phyloP scores from a whole-genome alignment of 225 moss, liverwort and hornwort species.

The Rhytidiadelphus loreus region DNA sequence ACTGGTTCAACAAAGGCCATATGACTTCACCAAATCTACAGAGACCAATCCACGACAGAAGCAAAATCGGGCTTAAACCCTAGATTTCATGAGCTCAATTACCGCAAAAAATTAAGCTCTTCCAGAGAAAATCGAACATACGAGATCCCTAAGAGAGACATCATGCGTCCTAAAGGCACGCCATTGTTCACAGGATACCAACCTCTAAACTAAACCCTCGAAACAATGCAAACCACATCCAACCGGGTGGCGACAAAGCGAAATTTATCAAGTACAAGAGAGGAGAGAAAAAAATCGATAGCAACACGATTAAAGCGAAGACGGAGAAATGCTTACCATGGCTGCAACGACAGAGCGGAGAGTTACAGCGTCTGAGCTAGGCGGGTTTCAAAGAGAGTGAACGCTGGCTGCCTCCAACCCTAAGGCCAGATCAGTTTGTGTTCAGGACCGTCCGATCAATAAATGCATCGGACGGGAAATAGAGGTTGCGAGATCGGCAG shows the following conservation, averaged over 20 bases:
- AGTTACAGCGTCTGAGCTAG: neutral
- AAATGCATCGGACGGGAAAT: neutral
- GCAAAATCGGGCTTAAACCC: neutral
- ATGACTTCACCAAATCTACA: neutral
- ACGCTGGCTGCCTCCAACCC: neutral
- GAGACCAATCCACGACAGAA: neutral
- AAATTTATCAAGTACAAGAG: neutral
- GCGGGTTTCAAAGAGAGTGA: neutral
- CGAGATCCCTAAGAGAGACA: neutral
- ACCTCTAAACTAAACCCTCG: neutral
- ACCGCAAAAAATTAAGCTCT: neutral
- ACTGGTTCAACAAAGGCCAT: neutral
- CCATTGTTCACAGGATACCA: neutral
- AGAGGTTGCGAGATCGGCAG: neutral
- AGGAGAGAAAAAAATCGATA: neutral
- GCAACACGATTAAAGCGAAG: neutral
- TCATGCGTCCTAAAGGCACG: neutral
- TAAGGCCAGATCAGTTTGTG: neutral
- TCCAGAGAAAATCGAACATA: neutral
- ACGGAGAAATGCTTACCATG: conserved; percentile 11
- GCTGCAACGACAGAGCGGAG: neutral
- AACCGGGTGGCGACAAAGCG: neutral
- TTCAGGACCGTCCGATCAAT: neutral
- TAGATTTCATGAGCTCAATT: neutral
- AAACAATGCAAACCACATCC: neutral